phyloP scores from a whole-genome alignment of 2,329 filamentous ascomycete species.

The Drechslerella coelobrocha region DNA sequence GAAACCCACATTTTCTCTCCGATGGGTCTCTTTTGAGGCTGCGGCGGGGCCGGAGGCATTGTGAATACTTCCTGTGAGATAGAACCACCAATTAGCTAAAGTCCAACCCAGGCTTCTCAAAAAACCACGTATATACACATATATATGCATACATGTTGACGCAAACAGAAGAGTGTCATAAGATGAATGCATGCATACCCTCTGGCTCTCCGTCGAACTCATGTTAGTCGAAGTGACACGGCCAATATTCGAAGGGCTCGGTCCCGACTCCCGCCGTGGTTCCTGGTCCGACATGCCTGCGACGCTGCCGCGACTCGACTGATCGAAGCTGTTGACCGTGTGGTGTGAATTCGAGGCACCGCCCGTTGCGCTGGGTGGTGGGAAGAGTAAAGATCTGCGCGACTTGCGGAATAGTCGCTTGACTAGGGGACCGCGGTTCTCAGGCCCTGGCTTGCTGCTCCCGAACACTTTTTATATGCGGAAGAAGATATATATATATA shows the following conservation, averaged over 20 bases:
- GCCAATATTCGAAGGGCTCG: constrained; percentile 43
- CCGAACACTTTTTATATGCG: constrained; percentile 24
- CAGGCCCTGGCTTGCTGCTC: constrained; percentile 23
- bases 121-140: too few relatives aligned
- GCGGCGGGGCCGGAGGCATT: constrained; percentile 35
- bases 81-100: too few relatives aligned
- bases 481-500: neutral
- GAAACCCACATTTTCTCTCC: constrained; percentile 45
- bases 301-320: constrained; percentile 40
- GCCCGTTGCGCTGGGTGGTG: constrained; percentile 13
- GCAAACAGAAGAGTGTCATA: too few relatives aligned
- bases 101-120: too few relatives aligned
- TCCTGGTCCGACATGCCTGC: constrained; percentile 41
- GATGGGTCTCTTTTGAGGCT: constrained; percentile 36
- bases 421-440: constrained; percentile 25
- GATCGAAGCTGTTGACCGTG: constrained; percentile 28
- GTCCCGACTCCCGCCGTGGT: constrained; percentile 24
- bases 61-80: constrained; percentile 37
- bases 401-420: constrained; percentile 47
- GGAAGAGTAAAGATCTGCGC: constrained; percentile 35
- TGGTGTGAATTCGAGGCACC: constrained; percentile 29
- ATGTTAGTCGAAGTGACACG: constrained; percentile 39
- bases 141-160: too few relatives aligned
- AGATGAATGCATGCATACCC: constrained; percentile 10
- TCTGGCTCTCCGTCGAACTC: constrained; percentile 40